phyloP scores from a whole-genome alignment of 2,329 filamentous ascomycete genomes.

The Talaromyces verruculosus region DNA sequence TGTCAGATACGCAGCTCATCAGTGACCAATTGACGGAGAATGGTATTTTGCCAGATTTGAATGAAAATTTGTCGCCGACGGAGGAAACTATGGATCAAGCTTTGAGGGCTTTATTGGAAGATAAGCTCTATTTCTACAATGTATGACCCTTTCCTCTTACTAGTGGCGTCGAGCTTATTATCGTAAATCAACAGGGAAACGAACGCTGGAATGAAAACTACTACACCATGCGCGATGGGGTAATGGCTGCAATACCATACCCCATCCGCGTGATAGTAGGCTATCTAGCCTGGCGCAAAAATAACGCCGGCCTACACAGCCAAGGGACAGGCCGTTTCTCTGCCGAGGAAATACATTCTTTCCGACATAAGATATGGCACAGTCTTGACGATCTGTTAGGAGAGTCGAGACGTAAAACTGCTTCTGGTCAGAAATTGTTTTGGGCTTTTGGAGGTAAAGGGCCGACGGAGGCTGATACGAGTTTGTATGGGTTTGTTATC shows the following conservation, averaged over 20 bases:
- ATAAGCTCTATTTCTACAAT: constrained; percentile 60
- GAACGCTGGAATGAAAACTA: constrained; percentile 64
- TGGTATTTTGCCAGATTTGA: constrained; percentile 52
- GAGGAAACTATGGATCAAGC: constrained; percentile 53
- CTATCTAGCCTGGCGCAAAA: constrained; percentile 48
- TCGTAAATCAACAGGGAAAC: neutral
- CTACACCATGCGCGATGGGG: constrained; percentile 56
- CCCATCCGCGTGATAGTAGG: constrained; percentile 55
- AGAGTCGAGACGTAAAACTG: constrained; percentile 35
- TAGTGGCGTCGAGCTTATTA: too few species aligned
- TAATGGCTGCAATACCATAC: constrained; percentile 53
- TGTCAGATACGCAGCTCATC: constrained; percentile 60
- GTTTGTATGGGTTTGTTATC: constrained; percentile 59
- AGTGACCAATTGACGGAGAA: constrained; percentile 46
- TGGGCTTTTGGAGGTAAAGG: constrained; percentile 57
- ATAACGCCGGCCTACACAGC: constrained; percentile 50
- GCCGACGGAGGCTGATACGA: constrained; percentile 60
- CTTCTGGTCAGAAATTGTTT: constrained; percentile 45
- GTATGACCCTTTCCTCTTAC: constrained; percentile 29
- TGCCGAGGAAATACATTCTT: constrained; percentile 49
- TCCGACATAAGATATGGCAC: constrained; percentile 57
- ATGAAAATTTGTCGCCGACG: constrained; percentile 41
- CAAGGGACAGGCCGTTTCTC: constrained; percentile 58
- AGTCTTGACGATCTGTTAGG: constrained; percentile 49
- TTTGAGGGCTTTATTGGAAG: constrained; percentile 58